A percentile compares a stretch with the other conserved stretches of the same genome.
Evolutionary conservation across 202 grass and related monocot species (phyloP).

Genomic region (Panicum virgatum): DNA sequence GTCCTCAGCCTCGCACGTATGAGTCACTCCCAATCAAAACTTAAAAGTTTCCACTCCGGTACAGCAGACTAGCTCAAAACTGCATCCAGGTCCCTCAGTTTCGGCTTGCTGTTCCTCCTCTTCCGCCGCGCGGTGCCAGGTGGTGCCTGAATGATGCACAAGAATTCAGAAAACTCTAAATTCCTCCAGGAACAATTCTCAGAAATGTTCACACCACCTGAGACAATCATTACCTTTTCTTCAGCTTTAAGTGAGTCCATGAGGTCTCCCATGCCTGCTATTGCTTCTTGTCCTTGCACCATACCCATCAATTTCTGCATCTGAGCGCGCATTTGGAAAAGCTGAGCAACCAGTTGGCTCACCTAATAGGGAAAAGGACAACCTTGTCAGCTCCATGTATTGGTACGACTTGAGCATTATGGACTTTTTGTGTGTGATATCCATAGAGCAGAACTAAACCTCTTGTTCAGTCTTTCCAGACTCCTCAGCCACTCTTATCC

Average conservation of each 20-base stretch:
- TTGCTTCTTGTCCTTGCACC: conserved; percentile 85
- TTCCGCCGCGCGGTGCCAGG: conserved; percentile 77
- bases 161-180: neutral
- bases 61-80: conserved; percentile 37
- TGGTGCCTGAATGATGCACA: conserved; percentile 63
- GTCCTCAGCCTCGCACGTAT: neutral
- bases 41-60: neutral
- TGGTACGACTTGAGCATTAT: conserved; percentile 11
- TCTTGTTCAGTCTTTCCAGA: conserved; percentile 94
- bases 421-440: neutral
- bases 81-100: conserved; percentile 42
- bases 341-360: conserved; percentile 82
- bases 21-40: neutral
- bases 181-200: neutral
- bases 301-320: conserved; percentile 97
- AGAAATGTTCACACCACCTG: neutral
- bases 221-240: conserved; percentile 53
- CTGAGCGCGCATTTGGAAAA: conserved; percentile 89
- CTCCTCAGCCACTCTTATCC: conserved; percentile 79
- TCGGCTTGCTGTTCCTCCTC: conserved; percentile 44
- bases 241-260: conserved; percentile 79
- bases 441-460: conserved; percentile 42
- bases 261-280: conserved; percentile 79
- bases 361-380: conserved; percentile 55
- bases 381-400: conserved; percentile 8